phyloP scores from a whole-genome alignment of 441 rosid species.

The Geranium incanum region DNA sequence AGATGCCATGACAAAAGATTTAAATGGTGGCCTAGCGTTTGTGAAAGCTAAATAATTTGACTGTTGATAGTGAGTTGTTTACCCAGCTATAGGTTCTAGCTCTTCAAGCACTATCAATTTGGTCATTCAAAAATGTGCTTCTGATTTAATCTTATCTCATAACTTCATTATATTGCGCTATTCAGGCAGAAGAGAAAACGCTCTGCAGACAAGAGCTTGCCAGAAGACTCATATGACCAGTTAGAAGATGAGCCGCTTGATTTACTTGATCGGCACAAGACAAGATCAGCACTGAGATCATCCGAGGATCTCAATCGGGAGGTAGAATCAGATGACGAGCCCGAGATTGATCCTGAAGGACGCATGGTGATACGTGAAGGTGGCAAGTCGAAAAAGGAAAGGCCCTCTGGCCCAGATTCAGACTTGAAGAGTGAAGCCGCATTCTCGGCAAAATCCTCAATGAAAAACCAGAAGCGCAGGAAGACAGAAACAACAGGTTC shows the following conservation, averaged over 20 bases:
- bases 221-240: conserved; percentile 59
- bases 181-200: conserved; percentile 51
- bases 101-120: too few species aligned
- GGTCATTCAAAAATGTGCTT: background rate
- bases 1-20: background rate
- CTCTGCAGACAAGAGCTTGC: conserved; percentile 51
- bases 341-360: conserved; percentile 75
- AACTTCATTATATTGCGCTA: background rate
- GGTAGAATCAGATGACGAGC: conserved; percentile 71
- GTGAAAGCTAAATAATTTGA: too few species aligned
- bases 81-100: too few species aligned
- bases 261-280: conserved; percentile 68
- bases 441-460: conserved; percentile 40
- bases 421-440: conserved; percentile 57
- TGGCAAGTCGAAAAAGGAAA: conserved; percentile 38
- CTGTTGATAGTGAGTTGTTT: too few species aligned
- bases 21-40: background rate
- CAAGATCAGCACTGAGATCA: conserved; percentile 66
- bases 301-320: conserved; percentile 47
- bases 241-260: conserved; percentile 89
- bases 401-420: conserved; percentile 31
- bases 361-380: conserved; percentile 59
- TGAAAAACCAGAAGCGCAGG: conserved; percentile 52
- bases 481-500: conserved; percentile 64
- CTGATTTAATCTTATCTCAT: conserved; percentile 11